phyloP scores from a whole-genome alignment of 805 yeast genomes.

The Myxozyma neglecta region DNA sequence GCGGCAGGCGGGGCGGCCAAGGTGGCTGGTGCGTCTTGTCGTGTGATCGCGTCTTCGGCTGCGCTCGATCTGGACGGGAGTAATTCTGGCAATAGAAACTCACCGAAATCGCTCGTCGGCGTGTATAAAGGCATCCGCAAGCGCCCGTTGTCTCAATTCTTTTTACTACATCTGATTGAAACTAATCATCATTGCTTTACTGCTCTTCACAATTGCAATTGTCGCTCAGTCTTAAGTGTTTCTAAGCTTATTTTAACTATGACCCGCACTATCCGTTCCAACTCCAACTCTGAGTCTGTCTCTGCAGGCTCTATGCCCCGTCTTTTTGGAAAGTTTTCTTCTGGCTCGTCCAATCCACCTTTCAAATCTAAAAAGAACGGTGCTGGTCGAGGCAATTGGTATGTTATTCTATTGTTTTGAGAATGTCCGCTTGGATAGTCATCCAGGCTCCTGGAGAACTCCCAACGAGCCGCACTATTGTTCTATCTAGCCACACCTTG shows the following conservation, averaged over 20 bases:
- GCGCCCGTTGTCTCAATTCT: not conserved
- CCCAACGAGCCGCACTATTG: conserved; percentile 5
- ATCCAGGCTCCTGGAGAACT: not conserved
- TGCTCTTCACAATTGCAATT: not conserved
- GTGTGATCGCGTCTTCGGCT: conserved; percentile 5
- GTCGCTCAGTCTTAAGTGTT: not conserved
- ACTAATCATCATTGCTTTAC: not conserved
- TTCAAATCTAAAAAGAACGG: conserved; percentile 33
- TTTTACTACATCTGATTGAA: not conserved
- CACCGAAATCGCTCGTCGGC: conserved; percentile 5
- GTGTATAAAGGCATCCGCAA: conserved; percentile 2
- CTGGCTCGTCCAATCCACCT: conserved; percentile 17
- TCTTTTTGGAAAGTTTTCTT: conserved; percentile 32
- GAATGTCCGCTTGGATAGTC: not conserved
- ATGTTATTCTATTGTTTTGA: conserved; percentile 1
- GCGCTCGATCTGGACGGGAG: not conserved
- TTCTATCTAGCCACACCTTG: not conserved
- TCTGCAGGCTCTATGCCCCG: conserved; percentile 26
- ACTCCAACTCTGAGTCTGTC: conserved; percentile 17
- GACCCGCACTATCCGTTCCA: conserved; percentile 29
- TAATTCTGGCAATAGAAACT: not conserved
- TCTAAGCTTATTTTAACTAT: not conserved
- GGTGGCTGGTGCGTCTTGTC: conserved; percentile 12
- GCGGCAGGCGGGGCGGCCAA: not conserved
- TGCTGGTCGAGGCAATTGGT: conserved; percentile 36